phyloP scores from a whole-genome alignment of 352 stramenopile genomes.

The Phytophthora pinifolia region DNA sequence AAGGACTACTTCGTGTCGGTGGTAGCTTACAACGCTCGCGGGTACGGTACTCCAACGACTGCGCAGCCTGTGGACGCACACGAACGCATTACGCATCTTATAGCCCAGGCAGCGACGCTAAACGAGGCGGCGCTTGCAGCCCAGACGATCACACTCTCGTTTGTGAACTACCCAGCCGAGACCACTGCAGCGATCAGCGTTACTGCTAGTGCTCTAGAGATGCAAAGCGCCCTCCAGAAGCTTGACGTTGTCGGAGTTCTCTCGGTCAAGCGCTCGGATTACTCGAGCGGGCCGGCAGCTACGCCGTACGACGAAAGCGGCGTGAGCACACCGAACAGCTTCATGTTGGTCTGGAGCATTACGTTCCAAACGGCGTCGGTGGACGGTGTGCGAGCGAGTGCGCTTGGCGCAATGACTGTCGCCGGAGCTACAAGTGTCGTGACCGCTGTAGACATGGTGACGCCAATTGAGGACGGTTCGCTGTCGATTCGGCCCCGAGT shows the following conservation, averaged over 20 bases:
- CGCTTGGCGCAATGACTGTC: constrained; percentile 42
- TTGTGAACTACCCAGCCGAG: constrained; percentile 46
- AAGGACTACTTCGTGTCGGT: constrained; percentile 81
- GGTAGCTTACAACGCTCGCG: constrained; percentile 77
- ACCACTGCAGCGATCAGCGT: constrained; percentile 46
- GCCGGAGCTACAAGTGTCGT: constrained; percentile 36
- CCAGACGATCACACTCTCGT: constrained; percentile 59
- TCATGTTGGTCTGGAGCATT: constrained; percentile 74
- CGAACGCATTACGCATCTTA: constrained; percentile 50
- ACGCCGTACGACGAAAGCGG: constrained; percentile 50
- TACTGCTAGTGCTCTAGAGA: constrained; percentile 44
- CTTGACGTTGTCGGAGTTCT: constrained; percentile 55
- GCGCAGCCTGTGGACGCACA: constrained; percentile 50
- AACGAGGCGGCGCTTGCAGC: constrained; percentile 28
- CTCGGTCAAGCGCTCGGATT: constrained; percentile 57
- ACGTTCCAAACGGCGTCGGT: constrained; percentile 61
- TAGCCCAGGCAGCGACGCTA: constrained; percentile 35
- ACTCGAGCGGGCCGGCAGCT: constrained; percentile 44
- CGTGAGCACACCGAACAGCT: constrained; percentile 38
- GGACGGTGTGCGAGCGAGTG: constrained; percentile 50
- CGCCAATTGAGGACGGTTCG: constrained; percentile 22
- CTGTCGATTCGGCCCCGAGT: constrained; percentile 39
- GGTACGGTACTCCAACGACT: constrained; percentile 58
- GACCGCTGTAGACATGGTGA: constrained; percentile 31
- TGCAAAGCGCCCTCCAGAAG: constrained; percentile 57